Percentiles rank a stretch among this genome's conserved stretches.
phyloP scores from a whole-genome alignment of 768 basidiomycete genomes.

The Phaeolepiota aurea region DNA sequence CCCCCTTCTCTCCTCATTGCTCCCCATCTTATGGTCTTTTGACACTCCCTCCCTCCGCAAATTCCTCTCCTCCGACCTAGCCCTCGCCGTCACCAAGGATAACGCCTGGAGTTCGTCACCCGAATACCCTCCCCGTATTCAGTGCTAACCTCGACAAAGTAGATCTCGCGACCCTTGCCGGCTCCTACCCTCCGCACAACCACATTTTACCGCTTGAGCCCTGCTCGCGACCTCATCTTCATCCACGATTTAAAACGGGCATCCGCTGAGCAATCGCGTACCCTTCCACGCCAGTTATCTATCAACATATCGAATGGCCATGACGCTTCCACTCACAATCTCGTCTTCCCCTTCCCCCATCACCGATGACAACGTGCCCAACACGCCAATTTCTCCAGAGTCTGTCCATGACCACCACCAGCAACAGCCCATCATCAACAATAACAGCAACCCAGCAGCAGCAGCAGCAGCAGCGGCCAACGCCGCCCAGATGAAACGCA shows the following conservation, averaged over 20 bases:
- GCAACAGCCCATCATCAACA: slow-evolving; percentile 5
- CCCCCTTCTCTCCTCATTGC: no score
- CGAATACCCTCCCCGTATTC: slow-evolving; percentile 3
- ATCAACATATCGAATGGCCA: slow-evolving; percentile 26
- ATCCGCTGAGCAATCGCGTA: slow-evolving; percentile 41
- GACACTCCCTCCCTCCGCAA: slow-evolving; percentile 7
- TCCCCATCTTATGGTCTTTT: no score
- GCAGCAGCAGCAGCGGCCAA: slow-evolving; percentile 11
- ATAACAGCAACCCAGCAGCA: slow-evolving; percentile 7
- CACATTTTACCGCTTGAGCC: slow-evolving; percentile 54
- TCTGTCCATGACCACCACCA: slow-evolving; percentile 6
- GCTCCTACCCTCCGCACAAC: slow-evolving; percentile 56
- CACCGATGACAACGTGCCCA: slow-evolving; percentile 27
- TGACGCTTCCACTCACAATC: slow-evolving; percentile 22
- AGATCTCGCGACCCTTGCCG: slow-evolving; percentile 96
- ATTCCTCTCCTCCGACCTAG: slow-evolving; percentile 22
- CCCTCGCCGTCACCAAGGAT: slow-evolving; percentile 38
- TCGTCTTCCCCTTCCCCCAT: slow-evolving; percentile 18
- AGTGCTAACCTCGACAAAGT: slow-evolving; percentile 11
- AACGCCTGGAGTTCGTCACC: slow-evolving; percentile 35
- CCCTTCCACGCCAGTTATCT: slow-evolving; percentile 11
- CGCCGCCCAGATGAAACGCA: slow-evolving; percentile 54
- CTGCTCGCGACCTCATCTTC: slow-evolving; percentile 52
- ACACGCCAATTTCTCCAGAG: slow-evolving; percentile 34
- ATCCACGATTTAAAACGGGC: slow-evolving; percentile 12